Evolutionary conservation across 495 filamentous ascomycete species (phyloP).

Genomic region (Saxophila tyrrhenica): DNA sequence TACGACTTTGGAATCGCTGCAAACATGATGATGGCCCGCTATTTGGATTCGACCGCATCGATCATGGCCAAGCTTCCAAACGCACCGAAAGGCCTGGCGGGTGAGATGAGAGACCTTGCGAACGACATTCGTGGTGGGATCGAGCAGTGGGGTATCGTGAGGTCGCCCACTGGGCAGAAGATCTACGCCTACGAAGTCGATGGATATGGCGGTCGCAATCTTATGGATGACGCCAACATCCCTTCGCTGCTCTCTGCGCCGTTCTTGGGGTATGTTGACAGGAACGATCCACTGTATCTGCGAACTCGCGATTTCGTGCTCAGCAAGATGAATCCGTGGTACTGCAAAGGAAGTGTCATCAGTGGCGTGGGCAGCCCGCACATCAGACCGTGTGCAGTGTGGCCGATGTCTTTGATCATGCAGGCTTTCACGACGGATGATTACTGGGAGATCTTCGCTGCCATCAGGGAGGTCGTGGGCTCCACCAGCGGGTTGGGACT

Average conservation of each 20-base stretch:
- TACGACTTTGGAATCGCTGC: slow-evolving; percentile 1
- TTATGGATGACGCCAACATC: slow-evolving; percentile 1
- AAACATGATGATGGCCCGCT: not conserved
- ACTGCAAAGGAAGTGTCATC: not conserved
- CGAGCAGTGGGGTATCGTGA: not conserved
- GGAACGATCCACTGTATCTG: not conserved
- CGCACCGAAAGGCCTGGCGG: not conserved
- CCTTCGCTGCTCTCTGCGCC: not conserved
- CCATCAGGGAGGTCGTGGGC: not conserved
- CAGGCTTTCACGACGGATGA: not conserved
- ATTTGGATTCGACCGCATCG: not conserved
- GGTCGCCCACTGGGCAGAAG: not conserved
- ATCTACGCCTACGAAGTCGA: slow-evolving; percentile 1
- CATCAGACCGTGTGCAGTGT: not conserved
- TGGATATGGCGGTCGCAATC: not conserved
- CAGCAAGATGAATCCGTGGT: not conserved
- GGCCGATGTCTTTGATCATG: not conserved
- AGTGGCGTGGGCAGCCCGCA: not conserved
- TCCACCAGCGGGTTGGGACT: not conserved
- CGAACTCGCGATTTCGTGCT: not conserved
- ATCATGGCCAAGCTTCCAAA: not conserved
- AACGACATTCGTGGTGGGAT: not conserved
- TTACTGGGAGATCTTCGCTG: not conserved
- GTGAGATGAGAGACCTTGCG: not conserved
- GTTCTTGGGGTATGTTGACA: not conserved